Conservation (phyloP, 352 stramenopile genomes). For the Chrysophaeum taylorii region DNA sequence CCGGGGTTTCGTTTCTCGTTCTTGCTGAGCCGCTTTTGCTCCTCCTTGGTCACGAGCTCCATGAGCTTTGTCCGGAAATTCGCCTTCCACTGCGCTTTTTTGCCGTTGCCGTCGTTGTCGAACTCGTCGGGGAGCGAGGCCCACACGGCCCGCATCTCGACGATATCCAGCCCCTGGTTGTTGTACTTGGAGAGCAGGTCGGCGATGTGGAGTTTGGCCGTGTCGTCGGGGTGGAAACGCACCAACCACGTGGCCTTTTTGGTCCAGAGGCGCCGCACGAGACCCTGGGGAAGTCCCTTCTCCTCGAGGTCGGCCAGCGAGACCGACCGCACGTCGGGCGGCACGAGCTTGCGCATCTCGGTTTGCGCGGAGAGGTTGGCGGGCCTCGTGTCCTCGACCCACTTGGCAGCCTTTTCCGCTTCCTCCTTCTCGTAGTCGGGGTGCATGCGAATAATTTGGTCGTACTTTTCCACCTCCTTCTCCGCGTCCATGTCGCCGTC, state of each 20-base stretch:
- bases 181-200: constrained; percentile 37
- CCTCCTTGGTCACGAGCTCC: constrained; percentile 27
- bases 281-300: not conserved
- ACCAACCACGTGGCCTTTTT: constrained; percentile 35
- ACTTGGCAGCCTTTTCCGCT: constrained; percentile 27
- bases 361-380: constrained; percentile 16
- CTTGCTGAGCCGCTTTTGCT: not conserved
- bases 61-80: constrained; percentile 26
- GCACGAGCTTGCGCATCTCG: constrained; percentile 23
- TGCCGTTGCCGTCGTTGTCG: constrained; percentile 36
- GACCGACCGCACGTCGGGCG: constrained; percentile 19
- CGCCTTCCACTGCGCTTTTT: constrained; percentile 30
- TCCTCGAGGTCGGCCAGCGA: not conserved
- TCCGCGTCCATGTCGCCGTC: constrained; percentile 12
- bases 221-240: constrained; percentile 21
- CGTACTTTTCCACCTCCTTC: constrained; percentile 32
- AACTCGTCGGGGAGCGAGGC: constrained; percentile 30
- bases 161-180: constrained; percentile 33
- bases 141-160: constrained; percentile 35
- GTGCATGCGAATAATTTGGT: constrained; percentile 36
- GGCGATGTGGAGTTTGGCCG: constrained; percentile 36
- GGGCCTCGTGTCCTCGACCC: constrained; percentile 20
- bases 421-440: constrained; percentile 34
- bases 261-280: constrained; percentile 25
- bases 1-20: constrained; percentile 23